phyloP scores from a whole-genome alignment of 441 rosid species.

The Corymbia citriodora region DNA sequence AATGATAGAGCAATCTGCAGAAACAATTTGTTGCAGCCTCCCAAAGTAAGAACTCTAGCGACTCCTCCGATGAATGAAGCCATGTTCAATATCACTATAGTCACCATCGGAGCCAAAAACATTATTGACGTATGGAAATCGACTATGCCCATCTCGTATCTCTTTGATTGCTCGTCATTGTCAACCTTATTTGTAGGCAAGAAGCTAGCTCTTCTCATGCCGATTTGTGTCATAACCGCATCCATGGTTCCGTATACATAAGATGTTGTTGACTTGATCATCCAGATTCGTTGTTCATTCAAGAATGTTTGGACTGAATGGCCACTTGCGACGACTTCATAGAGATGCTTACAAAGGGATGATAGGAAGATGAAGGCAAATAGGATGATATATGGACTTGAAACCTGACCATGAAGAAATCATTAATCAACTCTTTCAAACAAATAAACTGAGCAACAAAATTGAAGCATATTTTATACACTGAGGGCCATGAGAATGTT shows the following conservation, averaged over 20 bases:
- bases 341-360: conserved; percentile 2
- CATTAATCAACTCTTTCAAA: background rate
- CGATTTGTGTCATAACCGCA: conserved; percentile 15
- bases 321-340: conserved; percentile 17
- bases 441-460: background rate
- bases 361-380: conserved; percentile 22
- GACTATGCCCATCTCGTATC: conserved; percentile 24
- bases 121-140: conserved; percentile 23
- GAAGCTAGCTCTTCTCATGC: conserved; percentile 28
- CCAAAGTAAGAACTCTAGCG: background rate
- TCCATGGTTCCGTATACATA: conserved; percentile 21
- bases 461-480: background rate
- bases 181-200: conserved; percentile 26
- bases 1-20: conserved; percentile 21
- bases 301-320: conserved; percentile 7
- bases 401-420: conserved; percentile 15
- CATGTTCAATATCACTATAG: conserved; percentile 19
- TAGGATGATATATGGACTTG: conserved; percentile 6
- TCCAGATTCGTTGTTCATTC: conserved; percentile 36
- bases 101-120: conserved; percentile 28
- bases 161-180: conserved; percentile 11
- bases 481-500: background rate
- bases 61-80: conserved; percentile 13
- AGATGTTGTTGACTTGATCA: conserved; percentile 24
- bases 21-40: conserved; percentile 6